phyloP scores from a whole-genome alignment of 2,329 filamentous ascomycete species.

The Trichoderma citrinoviride region DNA sequence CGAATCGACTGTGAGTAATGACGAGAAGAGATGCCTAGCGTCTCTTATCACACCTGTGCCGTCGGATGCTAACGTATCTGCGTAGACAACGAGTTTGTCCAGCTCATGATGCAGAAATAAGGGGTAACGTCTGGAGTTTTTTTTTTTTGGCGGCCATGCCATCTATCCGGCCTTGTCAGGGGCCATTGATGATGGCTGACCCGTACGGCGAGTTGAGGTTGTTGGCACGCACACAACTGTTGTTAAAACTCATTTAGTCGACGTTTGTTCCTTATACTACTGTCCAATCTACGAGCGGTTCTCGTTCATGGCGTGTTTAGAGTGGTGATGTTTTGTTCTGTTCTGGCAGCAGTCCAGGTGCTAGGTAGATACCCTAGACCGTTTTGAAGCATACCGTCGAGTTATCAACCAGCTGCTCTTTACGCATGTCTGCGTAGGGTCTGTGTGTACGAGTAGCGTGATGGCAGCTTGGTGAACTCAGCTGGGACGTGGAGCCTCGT shows the following conservation, averaged over 20 bases:
- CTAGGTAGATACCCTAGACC: conserved; percentile 11
- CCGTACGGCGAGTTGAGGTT: conserved; percentile 11
- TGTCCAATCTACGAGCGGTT: conserved; percentile 34
- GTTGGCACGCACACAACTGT: conserved; percentile 13
- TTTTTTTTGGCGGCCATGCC: conserved; percentile 18
- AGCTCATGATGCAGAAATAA: conserved; percentile 96
- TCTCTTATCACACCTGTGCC: neutral
- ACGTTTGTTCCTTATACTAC: conserved; percentile 31
- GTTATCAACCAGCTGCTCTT: neutral
- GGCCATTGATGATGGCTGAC: conserved; percentile 14
- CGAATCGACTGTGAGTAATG: conserved; percentile 74
- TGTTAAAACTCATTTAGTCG: conserved; percentile 19
- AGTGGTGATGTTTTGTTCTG: conserved; percentile 30
- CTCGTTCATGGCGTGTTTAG: conserved; percentile 30
- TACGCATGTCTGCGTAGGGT: neutral
- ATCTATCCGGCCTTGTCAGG: conserved; percentile 17
- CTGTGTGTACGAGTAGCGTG: neutral
- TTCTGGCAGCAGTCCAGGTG: conserved; percentile 12
- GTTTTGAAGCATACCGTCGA: conserved; percentile 11
- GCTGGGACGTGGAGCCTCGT: neutral
- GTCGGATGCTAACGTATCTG: neutral
- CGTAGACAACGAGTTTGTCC: conserved; percentile 85
- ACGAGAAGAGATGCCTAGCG: neutral
- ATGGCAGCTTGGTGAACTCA: neutral
- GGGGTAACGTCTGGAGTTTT: conserved; percentile 21